Percentiles rank a stretch among this genome's conserved stretches.
Conservation (phyloP, 192 early-diverging fungal genomes). For the Phlyctochytrium planicorne region DNA sequence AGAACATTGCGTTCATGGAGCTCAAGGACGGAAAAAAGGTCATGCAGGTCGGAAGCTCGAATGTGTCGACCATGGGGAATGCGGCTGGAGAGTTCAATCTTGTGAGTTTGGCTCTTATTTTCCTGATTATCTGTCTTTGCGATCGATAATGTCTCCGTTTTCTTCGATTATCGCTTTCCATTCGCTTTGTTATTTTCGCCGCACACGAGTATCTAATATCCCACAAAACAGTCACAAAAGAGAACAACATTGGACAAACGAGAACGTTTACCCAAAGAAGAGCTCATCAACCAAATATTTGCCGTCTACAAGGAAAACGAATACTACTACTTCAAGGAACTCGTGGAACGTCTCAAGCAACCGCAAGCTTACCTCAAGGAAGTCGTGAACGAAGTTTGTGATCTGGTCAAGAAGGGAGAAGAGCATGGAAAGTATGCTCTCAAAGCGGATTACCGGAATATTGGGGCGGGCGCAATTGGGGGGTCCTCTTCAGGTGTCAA, state of each 20-base stretch:
- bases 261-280: conserved; percentile 79
- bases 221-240: conserved; percentile 10
- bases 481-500: neutral
- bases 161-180: neutral
- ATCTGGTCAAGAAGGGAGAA: conserved; percentile 79
- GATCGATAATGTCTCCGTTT: neutral
- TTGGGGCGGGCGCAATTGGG: neutral
- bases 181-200: too few species aligned
- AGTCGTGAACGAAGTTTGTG: conserved; percentile 73
- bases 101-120: neutral
- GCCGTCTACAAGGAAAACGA: conserved; percentile 69
- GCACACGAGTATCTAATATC: neutral
- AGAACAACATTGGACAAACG: conserved; percentile 60
- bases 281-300: conserved; percentile 84
- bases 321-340: conserved; percentile 82
- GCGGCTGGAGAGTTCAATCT: neutral
- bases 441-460: conserved; percentile 65
- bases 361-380: conserved; percentile 83
- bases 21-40: conserved; percentile 17
- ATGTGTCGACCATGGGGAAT: neutral
- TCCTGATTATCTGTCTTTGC: neutral
- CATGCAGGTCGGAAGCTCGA: neutral
- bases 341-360: conserved; percentile 79
- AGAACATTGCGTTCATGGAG: conserved; percentile 15
- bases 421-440: conserved; percentile 80